A percentile compares a stretch with the other conserved stretches of the same genome.
phyloP scores from a whole-genome alignment of 495 filamentous ascomycete genomes.

The Neurospora sp. region DNA sequence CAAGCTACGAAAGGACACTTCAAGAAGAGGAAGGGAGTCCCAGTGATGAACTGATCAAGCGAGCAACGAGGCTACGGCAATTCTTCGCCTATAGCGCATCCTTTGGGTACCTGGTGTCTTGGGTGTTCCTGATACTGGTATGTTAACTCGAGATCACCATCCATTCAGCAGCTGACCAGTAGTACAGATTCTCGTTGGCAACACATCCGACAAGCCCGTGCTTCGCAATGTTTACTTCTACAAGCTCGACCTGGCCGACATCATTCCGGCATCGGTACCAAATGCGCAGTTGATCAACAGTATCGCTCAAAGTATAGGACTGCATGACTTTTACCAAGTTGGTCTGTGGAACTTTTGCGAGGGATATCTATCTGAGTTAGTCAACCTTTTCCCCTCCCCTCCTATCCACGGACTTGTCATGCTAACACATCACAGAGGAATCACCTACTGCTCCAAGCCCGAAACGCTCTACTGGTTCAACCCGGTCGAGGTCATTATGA shows the following conservation, averaged over 20 bases:
- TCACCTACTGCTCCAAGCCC: constrained; percentile 64
- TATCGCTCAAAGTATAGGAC: constrained; percentile 76
- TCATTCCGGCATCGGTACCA: constrained; percentile 66
- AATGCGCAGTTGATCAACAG: constrained; percentile 72
- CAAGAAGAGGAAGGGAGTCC: constrained; percentile 1
- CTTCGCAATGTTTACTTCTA: constrained; percentile 69
- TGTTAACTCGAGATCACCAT: neutral
- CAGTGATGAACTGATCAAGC: constrained; percentile 25
- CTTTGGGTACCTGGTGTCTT: constrained; percentile 59
- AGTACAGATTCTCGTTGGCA: constrained; percentile 54
- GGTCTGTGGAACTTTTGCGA: constrained; percentile 87
- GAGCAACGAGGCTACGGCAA: constrained; percentile 46
- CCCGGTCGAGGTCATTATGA: constrained; percentile 67
- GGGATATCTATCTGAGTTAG: constrained; percentile 50
- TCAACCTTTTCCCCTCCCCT: neutral
- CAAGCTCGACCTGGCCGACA: constrained; percentile 69
- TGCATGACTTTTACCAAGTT: constrained; percentile 91
- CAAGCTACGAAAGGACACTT: neutral
- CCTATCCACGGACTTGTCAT: neutral
- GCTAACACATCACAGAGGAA: constrained; percentile 35
- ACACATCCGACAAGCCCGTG: constrained; percentile 47
- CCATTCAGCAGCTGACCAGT: constrained; percentile 1
- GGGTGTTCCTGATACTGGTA: constrained; percentile 67
- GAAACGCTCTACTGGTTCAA: constrained; percentile 77
- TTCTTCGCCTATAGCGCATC: constrained; percentile 49